phyloP scores from a whole-genome alignment of 148 eudicot genomes.

The Agrostemma githago region DNA sequence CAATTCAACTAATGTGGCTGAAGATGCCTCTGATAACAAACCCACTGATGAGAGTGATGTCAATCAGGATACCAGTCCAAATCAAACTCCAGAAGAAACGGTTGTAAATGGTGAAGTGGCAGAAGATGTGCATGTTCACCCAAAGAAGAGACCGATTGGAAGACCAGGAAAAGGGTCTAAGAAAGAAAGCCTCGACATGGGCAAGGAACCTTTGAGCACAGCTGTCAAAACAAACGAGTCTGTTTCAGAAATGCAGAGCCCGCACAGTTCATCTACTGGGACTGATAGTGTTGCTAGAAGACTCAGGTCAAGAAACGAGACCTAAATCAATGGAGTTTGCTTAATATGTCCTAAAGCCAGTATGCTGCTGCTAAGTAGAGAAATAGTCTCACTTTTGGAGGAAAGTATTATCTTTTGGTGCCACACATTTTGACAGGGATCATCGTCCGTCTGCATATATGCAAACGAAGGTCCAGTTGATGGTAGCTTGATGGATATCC shows the following conservation, averaged over 20 bases:
- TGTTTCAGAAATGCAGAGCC: not conserved
- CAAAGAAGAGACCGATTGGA: not conserved
- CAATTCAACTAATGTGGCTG: too few relatives aligned
- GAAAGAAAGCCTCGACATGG: not conserved
- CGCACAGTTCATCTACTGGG: not conserved
- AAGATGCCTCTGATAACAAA: too few relatives aligned
- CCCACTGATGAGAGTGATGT: too few relatives aligned
- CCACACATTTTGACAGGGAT: slow-evolving; percentile 3
- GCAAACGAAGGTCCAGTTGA: too few relatives aligned
- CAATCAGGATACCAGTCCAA: too few relatives aligned
- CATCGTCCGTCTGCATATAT: not conserved
- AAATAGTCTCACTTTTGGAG: not conserved
- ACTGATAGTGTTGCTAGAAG: slow-evolving; percentile 21
- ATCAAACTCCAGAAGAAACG: too few relatives aligned
- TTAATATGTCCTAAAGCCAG: not conserved
- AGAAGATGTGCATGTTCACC: not conserved
- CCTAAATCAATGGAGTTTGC: slow-evolving; percentile 8
- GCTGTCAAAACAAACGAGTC: not conserved
- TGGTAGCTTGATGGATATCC: too few relatives aligned
- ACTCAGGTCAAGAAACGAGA: slow-evolving; percentile 19
- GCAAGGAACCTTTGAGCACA: not conserved
- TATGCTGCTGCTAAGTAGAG: not conserved
- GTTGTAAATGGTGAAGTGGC: too few relatives aligned
- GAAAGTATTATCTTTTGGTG: slow-evolving; percentile 1
- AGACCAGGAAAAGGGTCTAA: not conserved